phyloP scores from a whole-genome alignment of 2,329 filamentous ascomycete species.

The Drechslerella coelobrocha region DNA sequence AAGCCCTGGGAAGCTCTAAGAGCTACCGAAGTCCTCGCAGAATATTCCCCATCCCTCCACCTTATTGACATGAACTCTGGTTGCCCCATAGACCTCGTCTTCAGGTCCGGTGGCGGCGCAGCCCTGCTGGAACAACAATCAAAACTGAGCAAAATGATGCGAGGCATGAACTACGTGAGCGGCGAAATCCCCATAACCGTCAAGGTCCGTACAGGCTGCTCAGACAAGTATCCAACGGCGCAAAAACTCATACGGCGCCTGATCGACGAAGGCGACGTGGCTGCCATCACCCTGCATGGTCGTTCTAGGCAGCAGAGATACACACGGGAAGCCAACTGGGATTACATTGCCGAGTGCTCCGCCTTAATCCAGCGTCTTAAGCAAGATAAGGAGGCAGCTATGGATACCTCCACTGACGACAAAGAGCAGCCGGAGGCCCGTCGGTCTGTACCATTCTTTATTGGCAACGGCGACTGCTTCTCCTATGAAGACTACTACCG shows the following conservation, averaged over 20 bases:
- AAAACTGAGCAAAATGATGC: slow-evolving; percentile 91
- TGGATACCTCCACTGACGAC: slow-evolving; percentile 75
- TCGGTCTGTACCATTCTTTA: slow-evolving; percentile 68
- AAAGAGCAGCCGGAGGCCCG: slow-evolving; percentile 62
- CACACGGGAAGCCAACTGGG: slow-evolving; percentile 89
- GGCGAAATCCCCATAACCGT: slow-evolving; percentile 89
- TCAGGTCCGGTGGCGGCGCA: slow-evolving; percentile 84
- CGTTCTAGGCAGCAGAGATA: slow-evolving; percentile 94
- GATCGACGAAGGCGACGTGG: slow-evolving; percentile 83
- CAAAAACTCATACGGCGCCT: slow-evolving; percentile 82
- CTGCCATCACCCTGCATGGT: slow-evolving; percentile 94
- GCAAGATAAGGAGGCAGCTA: slow-evolving; percentile 68
- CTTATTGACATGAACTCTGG: slow-evolving; percentile 96
- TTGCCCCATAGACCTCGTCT: slow-evolving; percentile 95
- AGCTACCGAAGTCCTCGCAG: slow-evolving; percentile 79
- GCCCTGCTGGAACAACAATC: slow-evolving; percentile 85
- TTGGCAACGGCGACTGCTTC: slow-evolving; percentile 96
- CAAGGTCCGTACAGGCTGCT: slow-evolving; percentile 92
- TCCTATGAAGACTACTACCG: slow-evolving; percentile 86
- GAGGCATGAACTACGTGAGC: slow-evolving; percentile 94
- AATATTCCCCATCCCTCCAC: slow-evolving; percentile 79
- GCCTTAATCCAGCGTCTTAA: slow-evolving; percentile 83
- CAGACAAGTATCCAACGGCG: slow-evolving; percentile 78
- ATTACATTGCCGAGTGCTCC: slow-evolving; percentile 89
- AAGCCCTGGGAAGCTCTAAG: slow-evolving; percentile 91